Evolutionary conservation across 140 eudicot genomes (phyloP).

Genomic region (Anethum foeniculum): DNA sequence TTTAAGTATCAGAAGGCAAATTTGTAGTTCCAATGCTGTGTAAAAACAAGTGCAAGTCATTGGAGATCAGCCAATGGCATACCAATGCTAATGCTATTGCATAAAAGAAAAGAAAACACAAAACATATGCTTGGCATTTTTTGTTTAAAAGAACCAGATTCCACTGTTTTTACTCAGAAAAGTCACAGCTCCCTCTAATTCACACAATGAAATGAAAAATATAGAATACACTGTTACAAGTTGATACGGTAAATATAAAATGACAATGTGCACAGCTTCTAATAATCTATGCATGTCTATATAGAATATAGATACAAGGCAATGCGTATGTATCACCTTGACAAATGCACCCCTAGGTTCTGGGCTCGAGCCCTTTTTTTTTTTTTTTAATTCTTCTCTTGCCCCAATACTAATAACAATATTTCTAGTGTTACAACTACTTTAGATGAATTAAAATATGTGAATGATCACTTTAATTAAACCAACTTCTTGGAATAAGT

Average conservation of each 20-base stretch:
- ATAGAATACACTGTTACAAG: not conserved
- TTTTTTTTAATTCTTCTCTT: not conserved
- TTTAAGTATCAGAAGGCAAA: not conserved
- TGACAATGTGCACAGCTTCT: not conserved
- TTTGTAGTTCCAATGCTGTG: not conserved
- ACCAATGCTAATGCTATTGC: not conserved
- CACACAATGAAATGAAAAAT: not conserved
- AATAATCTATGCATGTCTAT: not conserved
- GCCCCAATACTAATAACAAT: not conserved
- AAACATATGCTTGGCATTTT: not conserved
- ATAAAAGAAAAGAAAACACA: not conserved
- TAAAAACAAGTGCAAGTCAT: not conserved
- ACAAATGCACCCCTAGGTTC: constrained; percentile 9
- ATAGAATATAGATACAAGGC: not conserved
- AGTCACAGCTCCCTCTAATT: constrained; percentile 1
- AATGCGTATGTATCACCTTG: constrained; percentile 2
- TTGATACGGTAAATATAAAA: not conserved
- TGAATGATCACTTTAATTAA: not conserved
- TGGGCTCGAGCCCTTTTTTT: constrained; percentile 1
- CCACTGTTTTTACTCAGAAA: not conserved
- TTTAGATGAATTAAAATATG: not conserved
- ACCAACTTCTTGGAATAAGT: not conserved
- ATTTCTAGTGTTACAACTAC: not conserved
- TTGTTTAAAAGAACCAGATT: not conserved
- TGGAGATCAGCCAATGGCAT: not conserved